These are phyloP conservation scores for Paraconiothyrium sp. DNA, from an alignment of 2,329 filamentous ascomycete species.

Conservation along the genomic window DNA sequence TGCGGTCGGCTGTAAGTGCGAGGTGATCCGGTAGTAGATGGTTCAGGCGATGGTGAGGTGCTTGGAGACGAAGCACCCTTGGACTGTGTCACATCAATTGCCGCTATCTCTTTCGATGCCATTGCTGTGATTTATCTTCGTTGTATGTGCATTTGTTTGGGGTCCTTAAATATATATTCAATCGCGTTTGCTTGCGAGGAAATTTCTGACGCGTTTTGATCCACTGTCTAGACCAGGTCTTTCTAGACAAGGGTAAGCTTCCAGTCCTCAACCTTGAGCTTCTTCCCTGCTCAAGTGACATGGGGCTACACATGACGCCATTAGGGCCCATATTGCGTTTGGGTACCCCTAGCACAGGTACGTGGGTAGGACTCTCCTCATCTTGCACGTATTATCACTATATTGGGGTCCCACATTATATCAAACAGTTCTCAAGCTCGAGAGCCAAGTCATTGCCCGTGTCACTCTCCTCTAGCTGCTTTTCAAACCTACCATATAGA, in stretches of 20 bases:
- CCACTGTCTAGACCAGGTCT: background rate
- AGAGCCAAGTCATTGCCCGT: too few species aligned
- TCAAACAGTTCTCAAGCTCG: too few species aligned
- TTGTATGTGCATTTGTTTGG: background rate
- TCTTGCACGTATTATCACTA: background rate
- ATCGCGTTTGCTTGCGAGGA: background rate
- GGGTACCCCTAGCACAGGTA: background rate
- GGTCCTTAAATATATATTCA: background rate
- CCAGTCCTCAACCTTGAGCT: background rate
- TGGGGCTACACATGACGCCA: conserved; percentile 1
- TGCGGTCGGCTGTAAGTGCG: conserved; percentile 22
- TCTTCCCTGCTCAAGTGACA: background rate
- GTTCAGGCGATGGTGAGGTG: background rate
- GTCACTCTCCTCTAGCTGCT: too few species aligned
- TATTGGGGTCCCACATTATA: background rate
- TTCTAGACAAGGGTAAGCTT: background rate
- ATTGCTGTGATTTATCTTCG: background rate
- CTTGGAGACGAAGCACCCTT: background rate
- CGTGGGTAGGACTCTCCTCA: background rate
- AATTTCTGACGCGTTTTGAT: background rate
- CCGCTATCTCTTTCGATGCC: background rate
- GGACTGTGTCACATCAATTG: background rate
- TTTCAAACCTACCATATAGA: too few species aligned
- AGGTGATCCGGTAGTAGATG: background rate
- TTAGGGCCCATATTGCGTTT: conserved; percentile 2